A percentile compares a stretch with the other conserved stretches of the same genome.
Conservation (phyloP, 768 basidiomycete genomes). For the Lenzites betulinus region DNA sequence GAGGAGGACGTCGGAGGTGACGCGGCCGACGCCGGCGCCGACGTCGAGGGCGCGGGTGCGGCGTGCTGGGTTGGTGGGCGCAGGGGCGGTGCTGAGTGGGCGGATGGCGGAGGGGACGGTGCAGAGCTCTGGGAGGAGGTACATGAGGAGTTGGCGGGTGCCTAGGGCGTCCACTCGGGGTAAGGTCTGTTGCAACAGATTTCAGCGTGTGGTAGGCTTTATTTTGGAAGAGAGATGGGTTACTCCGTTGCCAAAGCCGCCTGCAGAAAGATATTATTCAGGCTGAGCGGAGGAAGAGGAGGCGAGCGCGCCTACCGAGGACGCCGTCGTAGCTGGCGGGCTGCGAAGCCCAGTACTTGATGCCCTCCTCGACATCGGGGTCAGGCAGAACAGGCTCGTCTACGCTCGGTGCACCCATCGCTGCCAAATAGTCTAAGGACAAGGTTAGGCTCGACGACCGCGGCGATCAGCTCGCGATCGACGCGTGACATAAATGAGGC, state of each 20-base stretch:
- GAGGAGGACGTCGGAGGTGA: conserved; percentile 87
- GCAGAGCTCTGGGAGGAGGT: conserved; percentile 77
- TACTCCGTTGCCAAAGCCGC: conserved; percentile 59
- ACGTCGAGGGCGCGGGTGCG: conserved; percentile 84
- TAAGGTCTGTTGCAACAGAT: conserved; percentile 56
- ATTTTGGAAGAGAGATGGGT: conserved; percentile 23
- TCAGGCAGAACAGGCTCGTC: conserved; percentile 31
- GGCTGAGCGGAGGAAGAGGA: not conserved
- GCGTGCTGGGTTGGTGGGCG: conserved; percentile 29
- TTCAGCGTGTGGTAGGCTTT: not conserved
- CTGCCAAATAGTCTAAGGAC: not conserved
- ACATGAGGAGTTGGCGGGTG: conserved; percentile 84
- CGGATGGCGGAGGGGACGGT: conserved; percentile 74
- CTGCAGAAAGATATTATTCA: conserved; percentile 31
- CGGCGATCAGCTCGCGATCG: not conserved
- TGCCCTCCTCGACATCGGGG: conserved; percentile 72
- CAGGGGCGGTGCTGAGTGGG: conserved; percentile 39
- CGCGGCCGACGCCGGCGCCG: conserved; percentile 92
- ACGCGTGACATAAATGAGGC: conserved; percentile 13
- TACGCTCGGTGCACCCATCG: not conserved
- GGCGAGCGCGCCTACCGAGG: conserved; percentile 51
- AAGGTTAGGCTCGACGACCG: not conserved
- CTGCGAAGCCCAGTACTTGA: conserved; percentile 84
- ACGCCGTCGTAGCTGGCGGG: conserved; percentile 87
- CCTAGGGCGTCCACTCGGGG: conserved; percentile 90